phyloP scores from a whole-genome alignment of 257 asterid genomes.

The Ligustrum vulgare region DNA sequence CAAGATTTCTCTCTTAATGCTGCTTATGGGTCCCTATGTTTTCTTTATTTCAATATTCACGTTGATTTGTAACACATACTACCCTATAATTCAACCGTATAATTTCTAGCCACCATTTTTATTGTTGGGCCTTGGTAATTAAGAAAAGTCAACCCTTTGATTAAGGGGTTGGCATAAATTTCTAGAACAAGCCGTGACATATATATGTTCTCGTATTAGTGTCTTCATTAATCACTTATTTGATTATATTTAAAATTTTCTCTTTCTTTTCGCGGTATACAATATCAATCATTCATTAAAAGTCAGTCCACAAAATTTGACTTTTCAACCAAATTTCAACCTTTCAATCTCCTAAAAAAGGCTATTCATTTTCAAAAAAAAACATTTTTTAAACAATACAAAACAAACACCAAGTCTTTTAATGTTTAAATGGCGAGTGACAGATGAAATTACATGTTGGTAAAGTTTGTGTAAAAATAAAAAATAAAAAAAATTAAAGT shows the following conservation, averaged over 20 bases:
- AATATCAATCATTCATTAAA: too few species aligned
- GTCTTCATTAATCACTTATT: background rate
- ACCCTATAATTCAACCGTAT: background rate
- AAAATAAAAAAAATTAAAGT: background rate
- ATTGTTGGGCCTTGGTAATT: background rate
- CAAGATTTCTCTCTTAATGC: conserved; percentile 30
- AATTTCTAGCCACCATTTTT: background rate
- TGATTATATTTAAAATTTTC: too few species aligned
- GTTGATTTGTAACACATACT: background rate
- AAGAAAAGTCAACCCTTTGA: background rate
- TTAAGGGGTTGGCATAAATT: background rate
- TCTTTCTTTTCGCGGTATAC: too few species aligned
- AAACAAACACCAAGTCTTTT: background rate
- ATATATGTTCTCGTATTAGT: too few species aligned
- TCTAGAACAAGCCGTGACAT: background rate
- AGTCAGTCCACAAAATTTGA: too few species aligned
- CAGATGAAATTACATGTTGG: background rate
- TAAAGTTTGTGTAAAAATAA: background rate
- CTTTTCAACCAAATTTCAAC: too few species aligned
- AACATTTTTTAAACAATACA: too few species aligned
- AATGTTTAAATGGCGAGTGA: background rate
- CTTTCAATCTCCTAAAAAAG: too few species aligned
- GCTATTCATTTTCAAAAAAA: too few species aligned
- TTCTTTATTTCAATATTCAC: background rate
- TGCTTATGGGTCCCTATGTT: conserved; percentile 19